Conservation (phyloP, 2,329 filamentous ascomycete genomes). For the Metarhizium humberi region DNA sequence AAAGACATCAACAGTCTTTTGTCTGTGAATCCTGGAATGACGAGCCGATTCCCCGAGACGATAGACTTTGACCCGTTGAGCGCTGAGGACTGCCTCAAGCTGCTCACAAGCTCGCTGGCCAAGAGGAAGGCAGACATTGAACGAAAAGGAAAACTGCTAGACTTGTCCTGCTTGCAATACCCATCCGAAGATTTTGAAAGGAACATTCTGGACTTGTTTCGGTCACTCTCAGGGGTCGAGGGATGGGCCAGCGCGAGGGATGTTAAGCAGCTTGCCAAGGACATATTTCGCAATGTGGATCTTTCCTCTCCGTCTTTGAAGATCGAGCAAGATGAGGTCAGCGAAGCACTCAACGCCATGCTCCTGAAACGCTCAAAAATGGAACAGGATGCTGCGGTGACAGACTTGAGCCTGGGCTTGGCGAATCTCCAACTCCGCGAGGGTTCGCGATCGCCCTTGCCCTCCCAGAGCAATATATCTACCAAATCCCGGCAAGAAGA, state of each 20-base stretch:
- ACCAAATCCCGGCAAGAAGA: not conserved
- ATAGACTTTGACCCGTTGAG: constrained; percentile 44
- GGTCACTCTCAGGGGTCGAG: constrained; percentile 27
- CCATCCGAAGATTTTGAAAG: constrained; percentile 5
- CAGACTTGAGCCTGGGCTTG: not conserved
- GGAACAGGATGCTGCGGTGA: not conserved
- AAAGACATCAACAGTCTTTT: constrained; percentile 56
- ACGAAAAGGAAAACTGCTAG: constrained; percentile 10
- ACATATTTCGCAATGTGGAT: constrained; percentile 32
- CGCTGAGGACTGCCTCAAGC: constrained; percentile 28
- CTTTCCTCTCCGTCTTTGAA: constrained; percentile 4
- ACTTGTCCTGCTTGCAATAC: constrained; percentile 17
- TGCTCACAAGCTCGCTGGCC: constrained; percentile 29
- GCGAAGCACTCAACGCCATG: constrained; percentile 15
- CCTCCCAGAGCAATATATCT: not conserved
- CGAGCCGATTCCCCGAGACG: constrained; percentile 54
- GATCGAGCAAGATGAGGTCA: constrained; percentile 12
- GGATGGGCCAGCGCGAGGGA: constrained; percentile 58
- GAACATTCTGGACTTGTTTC: constrained; percentile 22
- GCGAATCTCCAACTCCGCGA: not conserved
- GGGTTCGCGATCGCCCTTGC: not conserved
- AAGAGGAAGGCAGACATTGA: constrained; percentile 15
- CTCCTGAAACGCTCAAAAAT: constrained; percentile 2
- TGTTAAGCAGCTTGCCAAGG: constrained; percentile 42
- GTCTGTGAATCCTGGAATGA: constrained; percentile 50